Conservation (phyloP, 2,329 filamentous ascomycete species). For the Coniochaeta ligniaria region DNA sequence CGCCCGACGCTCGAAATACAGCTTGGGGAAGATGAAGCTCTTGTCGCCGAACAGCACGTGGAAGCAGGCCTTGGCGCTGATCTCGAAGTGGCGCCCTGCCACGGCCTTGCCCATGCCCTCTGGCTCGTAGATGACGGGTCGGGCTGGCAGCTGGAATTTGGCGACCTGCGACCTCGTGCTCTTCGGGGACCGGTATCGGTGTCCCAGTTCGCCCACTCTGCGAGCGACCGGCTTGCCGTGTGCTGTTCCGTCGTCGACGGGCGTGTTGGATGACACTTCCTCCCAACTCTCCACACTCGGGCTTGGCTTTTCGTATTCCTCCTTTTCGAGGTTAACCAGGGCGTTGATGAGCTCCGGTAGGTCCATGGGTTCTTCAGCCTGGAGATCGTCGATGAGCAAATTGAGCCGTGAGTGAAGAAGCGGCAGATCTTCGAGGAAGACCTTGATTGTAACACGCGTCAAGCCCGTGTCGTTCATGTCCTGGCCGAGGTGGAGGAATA, state of each 20-base stretch:
- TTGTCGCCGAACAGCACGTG: conserved; percentile 96
- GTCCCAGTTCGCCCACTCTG: conserved; percentile 23
- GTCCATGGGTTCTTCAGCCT: conserved; percentile 61
- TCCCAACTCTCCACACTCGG: conserved; percentile 89
- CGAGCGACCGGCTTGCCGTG: conserved; percentile 29
- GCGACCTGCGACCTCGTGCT: conserved; percentile 35
- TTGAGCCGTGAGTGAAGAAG: conserved; percentile 80
- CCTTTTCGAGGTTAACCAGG: conserved; percentile 67
- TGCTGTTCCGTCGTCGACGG: conserved; percentile 51
- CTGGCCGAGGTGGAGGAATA: conserved; percentile 72
- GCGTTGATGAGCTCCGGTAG: conserved; percentile 64
- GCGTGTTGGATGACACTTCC: conserved; percentile 57
- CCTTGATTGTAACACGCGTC: conserved; percentile 78
- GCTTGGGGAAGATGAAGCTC: conserved; percentile 84
- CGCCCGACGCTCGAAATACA: conserved; percentile 78
- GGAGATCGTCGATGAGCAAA: conserved; percentile 73
- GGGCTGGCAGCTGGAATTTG: conserved; percentile 75
- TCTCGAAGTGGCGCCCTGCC: conserved; percentile 76
- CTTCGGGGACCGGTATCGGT: conserved; percentile 25
- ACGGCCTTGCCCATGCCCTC: conserved; percentile 70
- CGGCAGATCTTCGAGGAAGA: conserved; percentile 80
- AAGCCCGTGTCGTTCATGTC: conserved; percentile 56
- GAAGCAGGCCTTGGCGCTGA: conserved; percentile 90
- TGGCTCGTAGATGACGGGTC: conserved; percentile 78
- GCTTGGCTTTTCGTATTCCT: conserved; percentile 49